Conservation (phyloP, 768 basidiomycete genomes). For the Chalciporus pseudorubinellus region DNA sequence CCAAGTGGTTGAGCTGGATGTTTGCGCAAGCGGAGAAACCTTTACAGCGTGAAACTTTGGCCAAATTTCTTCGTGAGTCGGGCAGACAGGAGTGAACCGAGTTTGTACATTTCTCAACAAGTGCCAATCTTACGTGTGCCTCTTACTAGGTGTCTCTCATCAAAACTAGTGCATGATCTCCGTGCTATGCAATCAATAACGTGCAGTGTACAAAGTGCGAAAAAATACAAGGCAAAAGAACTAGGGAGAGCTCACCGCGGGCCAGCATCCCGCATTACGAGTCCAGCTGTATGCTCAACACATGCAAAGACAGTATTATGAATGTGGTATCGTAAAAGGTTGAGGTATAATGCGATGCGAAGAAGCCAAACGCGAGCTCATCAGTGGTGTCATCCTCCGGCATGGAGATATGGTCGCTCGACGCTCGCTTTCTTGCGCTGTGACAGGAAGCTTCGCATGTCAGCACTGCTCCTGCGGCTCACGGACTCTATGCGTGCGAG, state of each 20-base stretch:
- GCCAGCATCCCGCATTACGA: not conserved
- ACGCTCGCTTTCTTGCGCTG: conserved; percentile 27
- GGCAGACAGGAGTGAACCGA: no score
- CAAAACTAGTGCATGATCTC: not conserved
- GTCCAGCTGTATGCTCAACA: not conserved
- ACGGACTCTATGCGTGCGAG: conserved; percentile 64
- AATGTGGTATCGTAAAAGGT: not conserved
- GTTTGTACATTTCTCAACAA: no score
- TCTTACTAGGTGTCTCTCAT: no score
- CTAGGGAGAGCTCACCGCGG: not conserved
- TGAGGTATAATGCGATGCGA: conserved; percentile 10
- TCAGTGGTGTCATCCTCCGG: conserved; percentile 21
- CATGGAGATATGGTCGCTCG: conserved; percentile 21
- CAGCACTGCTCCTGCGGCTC: conserved; percentile 46
- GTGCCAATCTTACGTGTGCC: no score
- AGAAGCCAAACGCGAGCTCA: conserved; percentile 1
- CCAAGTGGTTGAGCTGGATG: not conserved
- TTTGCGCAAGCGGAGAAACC: not conserved
- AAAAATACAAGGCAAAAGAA: not conserved
- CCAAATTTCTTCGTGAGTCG: no score
- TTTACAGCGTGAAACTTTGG: no score
- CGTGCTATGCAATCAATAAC: not conserved
- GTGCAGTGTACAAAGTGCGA: not conserved
- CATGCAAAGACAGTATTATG: not conserved
- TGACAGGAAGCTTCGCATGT: conserved; percentile 35